Base-by-base conservation (phyloP, 371 early-diverging fungal genomes). In the Saksenaea vasiformis region DNA sequence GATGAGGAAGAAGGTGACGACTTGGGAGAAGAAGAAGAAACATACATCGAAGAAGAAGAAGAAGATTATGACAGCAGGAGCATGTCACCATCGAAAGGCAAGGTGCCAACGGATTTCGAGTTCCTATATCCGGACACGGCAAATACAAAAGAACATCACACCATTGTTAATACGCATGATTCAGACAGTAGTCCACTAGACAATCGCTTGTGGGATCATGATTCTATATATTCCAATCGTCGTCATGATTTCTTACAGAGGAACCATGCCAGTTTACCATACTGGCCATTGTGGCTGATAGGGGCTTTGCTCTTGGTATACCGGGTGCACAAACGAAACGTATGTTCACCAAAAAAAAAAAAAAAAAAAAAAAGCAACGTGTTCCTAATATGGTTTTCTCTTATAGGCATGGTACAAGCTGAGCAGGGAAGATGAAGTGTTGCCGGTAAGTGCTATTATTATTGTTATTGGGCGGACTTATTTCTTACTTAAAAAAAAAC, bases 61-160 rank as follows among this genome's bases (percentile, higher is more conserved):
- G 47, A 47, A 41, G 64, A 63, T 24, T 47, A 56, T 31, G 56
- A 56, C 43, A 47, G 57, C 22, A n/a, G n/a, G n/a, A 57, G 37
- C 31, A 27, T 63, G 47, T 56, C 64, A 22, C 26, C 31, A 10
- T 63, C 56, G n/a, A 37, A 26, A 22, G 56, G 56, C 47, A 63
- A 56, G 47, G 43, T 56, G 34, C n/a, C 53, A 15, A 31, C 43
- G 34, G 64, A 63, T 26, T 63, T 63, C 27, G 39, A 56, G 24
- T 22, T 19, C 11, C 24, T 47, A 22, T 47, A 47, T 22, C 51
- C 51, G 3, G 22, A 47, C 24, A 3, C 11, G 22, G 19, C 51
- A 22, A 22, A 47, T 3, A 47, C 22, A 22, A 22, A 47, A 17
- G 51, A 22, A 22, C 22, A 47, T 22, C 51, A 17, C 3, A 11